Evolutionary conservation across 2,329 filamentous ascomycete species (phyloP).

Genomic region (Aspergillus sp.): DNA sequence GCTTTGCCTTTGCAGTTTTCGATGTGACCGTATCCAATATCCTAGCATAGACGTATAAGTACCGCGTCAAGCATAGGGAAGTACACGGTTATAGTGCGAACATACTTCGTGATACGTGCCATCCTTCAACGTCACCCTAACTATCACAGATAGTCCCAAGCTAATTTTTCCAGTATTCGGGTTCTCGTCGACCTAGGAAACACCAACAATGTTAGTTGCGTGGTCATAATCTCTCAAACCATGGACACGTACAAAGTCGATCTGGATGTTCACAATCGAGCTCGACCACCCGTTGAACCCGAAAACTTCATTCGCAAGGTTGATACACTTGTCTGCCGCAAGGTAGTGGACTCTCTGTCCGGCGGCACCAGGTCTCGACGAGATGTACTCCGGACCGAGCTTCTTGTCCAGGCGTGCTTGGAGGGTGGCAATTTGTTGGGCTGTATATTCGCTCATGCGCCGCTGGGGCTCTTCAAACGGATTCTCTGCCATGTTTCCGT

Average conservation of each 20-base stretch:
- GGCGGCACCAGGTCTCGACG: conserved; percentile 75
- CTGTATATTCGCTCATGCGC: conserved; percentile 77
- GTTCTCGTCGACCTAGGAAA: conserved; percentile 70
- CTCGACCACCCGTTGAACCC: conserved; percentile 98
- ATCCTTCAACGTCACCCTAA: conserved; percentile 85
- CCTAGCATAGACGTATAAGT: conserved; percentile 43
- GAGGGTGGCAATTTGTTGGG: conserved; percentile 84
- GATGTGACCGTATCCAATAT: conserved; percentile 93
- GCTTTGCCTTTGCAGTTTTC: conserved; percentile 96
- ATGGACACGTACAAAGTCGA: conserved; percentile 68
- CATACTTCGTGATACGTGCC: conserved; percentile 86
- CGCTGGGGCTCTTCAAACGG: conserved; percentile 74
- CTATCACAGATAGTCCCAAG: conserved; percentile 83
- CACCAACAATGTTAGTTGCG: not conserved
- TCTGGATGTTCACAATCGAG: conserved; percentile 88
- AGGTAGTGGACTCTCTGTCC: conserved; percentile 90
- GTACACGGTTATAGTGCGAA: not conserved
- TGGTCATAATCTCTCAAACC: not conserved
- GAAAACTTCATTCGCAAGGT: conserved; percentile 90
- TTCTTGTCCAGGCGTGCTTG: conserved; percentile 87
- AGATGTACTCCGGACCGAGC: conserved; percentile 94
- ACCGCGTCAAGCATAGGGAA: not conserved
- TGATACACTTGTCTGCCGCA: conserved; percentile 94
- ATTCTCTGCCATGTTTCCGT: conserved; percentile 53
- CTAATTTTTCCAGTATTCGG: conserved; percentile 74